These are phyloP conservation scores for Monosporascus sp. DNA, from an alignment of 2,329 filamentous ascomycete genomes.

Conservation along the genomic window DNA sequence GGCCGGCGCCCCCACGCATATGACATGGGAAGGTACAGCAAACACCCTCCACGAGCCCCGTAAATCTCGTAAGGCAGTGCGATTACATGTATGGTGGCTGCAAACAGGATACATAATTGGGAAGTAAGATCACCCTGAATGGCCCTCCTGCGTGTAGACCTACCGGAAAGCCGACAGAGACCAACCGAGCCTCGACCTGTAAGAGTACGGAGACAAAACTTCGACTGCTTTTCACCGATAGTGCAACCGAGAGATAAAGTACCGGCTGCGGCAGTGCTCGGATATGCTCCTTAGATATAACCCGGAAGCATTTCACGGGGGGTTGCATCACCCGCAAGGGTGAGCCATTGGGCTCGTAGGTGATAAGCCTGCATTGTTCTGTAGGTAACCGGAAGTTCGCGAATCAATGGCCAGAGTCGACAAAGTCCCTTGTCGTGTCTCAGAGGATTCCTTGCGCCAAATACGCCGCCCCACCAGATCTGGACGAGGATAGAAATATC, in stretches of 20 bases:
- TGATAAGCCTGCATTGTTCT: conserved; percentile 4
- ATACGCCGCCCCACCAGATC: conserved; percentile 18
- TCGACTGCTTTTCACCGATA: background rate
- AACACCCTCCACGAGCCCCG: background rate
- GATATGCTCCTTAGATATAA: background rate
- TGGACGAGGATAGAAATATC: conserved; percentile 23
- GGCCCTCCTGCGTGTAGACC: background rate
- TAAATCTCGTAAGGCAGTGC: conserved; percentile 1
- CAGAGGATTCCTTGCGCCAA: conserved; percentile 19
- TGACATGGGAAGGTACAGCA: background rate
- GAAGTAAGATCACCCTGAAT: background rate
- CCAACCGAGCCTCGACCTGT: background rate
- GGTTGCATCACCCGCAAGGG: background rate
- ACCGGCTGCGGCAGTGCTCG: background rate
- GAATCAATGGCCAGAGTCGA: conserved; percentile 13
- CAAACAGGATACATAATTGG: background rate
- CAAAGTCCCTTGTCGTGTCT: conserved; percentile 12
- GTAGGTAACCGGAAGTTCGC: conserved; percentile 21
- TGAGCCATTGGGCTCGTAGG: background rate
- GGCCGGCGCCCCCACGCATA: background rate
- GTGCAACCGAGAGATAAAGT: background rate
- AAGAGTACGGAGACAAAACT: background rate
- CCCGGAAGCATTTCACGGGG: background rate
- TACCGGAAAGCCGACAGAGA: background rate
- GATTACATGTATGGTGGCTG: conserved; percentile 4